These are phyloP conservation scores for Diaporthe capsici DNA, from an alignment of 2,329 filamentous ascomycete genomes.

Conservation along the genomic window DNA sequence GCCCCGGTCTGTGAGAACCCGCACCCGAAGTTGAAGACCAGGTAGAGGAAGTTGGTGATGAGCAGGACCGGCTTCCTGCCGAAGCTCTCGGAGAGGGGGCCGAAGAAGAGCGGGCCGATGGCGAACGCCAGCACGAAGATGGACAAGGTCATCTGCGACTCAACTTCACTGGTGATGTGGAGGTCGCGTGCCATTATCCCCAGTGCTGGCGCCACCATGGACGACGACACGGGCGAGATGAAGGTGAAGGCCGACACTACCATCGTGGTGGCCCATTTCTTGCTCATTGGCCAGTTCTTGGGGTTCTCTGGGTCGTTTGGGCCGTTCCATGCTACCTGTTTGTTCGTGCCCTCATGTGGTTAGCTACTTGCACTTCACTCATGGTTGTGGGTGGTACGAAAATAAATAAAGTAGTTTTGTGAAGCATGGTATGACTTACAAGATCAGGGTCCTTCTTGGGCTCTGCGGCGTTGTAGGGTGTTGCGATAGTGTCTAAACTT, in stretches of 20 bases:
- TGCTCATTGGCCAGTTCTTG: constrained; percentile 58
- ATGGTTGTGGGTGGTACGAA: background rate
- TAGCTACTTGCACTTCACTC: background rate
- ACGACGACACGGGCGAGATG: constrained; percentile 65
- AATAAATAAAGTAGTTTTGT: background rate
- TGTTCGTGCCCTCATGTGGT: background rate
- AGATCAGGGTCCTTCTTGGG: constrained; percentile 24
- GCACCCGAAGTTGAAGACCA: background rate
- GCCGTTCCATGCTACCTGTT: constrained; percentile 43
- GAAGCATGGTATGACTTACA: background rate
- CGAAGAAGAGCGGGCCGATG: constrained; percentile 64
- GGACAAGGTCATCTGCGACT: constrained; percentile 61
- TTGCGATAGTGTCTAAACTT: constrained; percentile 11
- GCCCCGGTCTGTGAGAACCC: constrained; percentile 4
- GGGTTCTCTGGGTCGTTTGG: constrained; percentile 50
- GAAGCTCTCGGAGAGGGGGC: constrained; percentile 68
- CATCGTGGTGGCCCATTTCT: constrained; percentile 62
- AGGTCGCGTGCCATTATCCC: constrained; percentile 57
- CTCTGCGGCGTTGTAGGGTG: background rate
- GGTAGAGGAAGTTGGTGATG: constrained; percentile 49
- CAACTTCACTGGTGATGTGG: constrained; percentile 53
- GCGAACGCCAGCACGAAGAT: constrained; percentile 70
- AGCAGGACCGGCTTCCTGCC: constrained; percentile 68
- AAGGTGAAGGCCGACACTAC: constrained; percentile 65
- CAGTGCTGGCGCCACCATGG: constrained; percentile 57